Conservation (phyloP, 192 early-diverging fungal genomes). For the Entophlyctis helioformis region DNA sequence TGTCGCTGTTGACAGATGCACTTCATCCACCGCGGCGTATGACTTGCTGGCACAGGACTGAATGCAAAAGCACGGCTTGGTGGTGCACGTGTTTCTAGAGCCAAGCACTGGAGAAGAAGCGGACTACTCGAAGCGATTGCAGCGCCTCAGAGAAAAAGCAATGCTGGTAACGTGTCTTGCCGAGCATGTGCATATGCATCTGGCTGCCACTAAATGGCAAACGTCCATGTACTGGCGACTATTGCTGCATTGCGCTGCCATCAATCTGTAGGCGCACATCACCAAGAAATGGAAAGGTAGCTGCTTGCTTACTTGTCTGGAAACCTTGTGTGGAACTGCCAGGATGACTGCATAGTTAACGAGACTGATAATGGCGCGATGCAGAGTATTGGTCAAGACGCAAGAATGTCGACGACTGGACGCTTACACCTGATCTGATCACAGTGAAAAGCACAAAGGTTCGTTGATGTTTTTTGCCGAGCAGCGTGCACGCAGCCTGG, state of each 20-base stretch:
- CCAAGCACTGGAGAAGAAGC: background rate
- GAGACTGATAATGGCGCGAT: background rate
- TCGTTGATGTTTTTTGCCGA: no score
- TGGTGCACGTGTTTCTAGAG: background rate
- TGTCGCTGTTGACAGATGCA: background rate
- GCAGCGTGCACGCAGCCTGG: no score
- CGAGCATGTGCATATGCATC: slow-evolving; percentile 1
- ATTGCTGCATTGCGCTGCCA: slow-evolving; percentile 20
- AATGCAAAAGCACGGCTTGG: no score
- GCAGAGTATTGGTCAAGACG: slow-evolving; percentile 15
- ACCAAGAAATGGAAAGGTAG: slow-evolving; percentile 22
- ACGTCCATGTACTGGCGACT: no score
- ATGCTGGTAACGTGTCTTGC: background rate
- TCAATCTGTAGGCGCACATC: slow-evolving; percentile 21
- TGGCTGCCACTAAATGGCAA: slow-evolving; percentile 2
- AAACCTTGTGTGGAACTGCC: background rate
- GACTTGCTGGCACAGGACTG: background rate
- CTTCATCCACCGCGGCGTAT: background rate
- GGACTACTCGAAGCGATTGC: background rate
- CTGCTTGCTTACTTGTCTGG: no score
- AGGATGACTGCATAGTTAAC: background rate
- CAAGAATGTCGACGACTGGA: slow-evolving; percentile 26
- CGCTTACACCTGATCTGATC: slow-evolving; percentile 13
- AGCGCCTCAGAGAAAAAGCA: background rate
- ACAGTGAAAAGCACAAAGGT: no score